A percentile compares a stretch with the other conserved stretches of the same genome.
These are phyloP conservation scores for Sonneratia caseolaris DNA, from an alignment of 345 rosid species.

Conservation along the genomic window DNA sequence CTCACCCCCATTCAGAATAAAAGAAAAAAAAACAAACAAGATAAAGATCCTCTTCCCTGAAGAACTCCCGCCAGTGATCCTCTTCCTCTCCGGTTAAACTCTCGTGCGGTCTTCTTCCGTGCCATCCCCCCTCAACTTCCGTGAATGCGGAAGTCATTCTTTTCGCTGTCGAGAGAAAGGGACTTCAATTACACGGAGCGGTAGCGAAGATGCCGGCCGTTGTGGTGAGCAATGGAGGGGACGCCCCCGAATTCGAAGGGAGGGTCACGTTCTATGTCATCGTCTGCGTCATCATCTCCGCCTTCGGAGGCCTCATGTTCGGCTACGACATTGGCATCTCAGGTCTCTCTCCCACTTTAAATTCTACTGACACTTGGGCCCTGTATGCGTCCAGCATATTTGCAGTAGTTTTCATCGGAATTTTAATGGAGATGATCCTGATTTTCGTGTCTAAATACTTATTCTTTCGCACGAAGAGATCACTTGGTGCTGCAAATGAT, in stretches of 20 bases:
- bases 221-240: constrained; percentile 17
- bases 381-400: too few relatives aligned
- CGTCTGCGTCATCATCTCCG: constrained; percentile 39
- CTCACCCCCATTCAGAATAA: neutral
- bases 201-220: constrained; percentile 12
- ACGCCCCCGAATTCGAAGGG: constrained; percentile 41
- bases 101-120: neutral
- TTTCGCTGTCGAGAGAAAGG: neutral
- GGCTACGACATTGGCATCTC: constrained; percentile 5
- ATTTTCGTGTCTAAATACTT: neutral
- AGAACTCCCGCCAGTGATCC: neutral
- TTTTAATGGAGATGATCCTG: neutral
- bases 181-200: constrained; percentile 2
- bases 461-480: neutral
- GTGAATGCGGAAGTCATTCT: neutral
- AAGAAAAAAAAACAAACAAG: neutral
- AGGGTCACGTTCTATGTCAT: constrained; percentile 24
- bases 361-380: too few relatives aligned
- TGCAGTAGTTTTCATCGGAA: neutral
- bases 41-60: too few relatives aligned
- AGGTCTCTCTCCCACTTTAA: neutral
- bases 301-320: constrained; percentile 34
- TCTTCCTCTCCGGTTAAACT: neutral
- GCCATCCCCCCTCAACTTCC: neutral
- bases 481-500: too few relatives aligned